phyloP scores from a whole-genome alignment of 2,329 filamentous ascomycete genomes.

The Aspergillaceae sp. region DNA sequence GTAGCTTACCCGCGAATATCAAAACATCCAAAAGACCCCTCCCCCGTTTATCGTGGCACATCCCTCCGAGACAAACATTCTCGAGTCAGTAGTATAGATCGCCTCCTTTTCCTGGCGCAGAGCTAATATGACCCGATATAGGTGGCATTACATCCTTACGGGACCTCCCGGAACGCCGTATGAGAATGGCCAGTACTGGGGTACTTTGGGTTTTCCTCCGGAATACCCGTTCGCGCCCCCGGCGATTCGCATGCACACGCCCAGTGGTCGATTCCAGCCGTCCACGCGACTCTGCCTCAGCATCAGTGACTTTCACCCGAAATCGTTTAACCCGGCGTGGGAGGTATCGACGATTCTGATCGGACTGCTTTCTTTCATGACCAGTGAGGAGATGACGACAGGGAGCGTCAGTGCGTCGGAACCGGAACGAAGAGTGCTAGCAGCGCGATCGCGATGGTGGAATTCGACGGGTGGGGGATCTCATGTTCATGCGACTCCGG shows the following conservation, averaged over 20 bases:
- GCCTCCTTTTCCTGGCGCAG: background rate
- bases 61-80: constrained; percentile 81
- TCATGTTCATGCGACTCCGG: constrained; percentile 42
- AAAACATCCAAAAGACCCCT: constrained; percentile 62
- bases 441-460: constrained; percentile 81
- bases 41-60: constrained; percentile 84
- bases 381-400: constrained; percentile 96
- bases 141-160: constrained; percentile 93
- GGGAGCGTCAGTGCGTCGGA: constrained; percentile 73
- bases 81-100: constrained; percentile 54
- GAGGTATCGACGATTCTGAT: constrained; percentile 95
- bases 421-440: constrained; percentile 68
- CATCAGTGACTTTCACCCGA: constrained; percentile 96
- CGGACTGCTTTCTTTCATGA: constrained; percentile 94
- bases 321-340: constrained; percentile 97
- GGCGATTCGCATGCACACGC: constrained; percentile 98
- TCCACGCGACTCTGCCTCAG: constrained; percentile 86
- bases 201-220: constrained; percentile 85
- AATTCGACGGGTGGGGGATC: constrained; percentile 88
- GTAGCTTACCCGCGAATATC: constrained; percentile 56
- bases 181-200: constrained; percentile 94
- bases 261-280: constrained; percentile 88
- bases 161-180: constrained; percentile 92
- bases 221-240: constrained; percentile 97
- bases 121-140: constrained; percentile 26